Base-by-base conservation (phyloP, 495 filamentous ascomycete genomes). In the Astrocystis sublimbata region DNA sequence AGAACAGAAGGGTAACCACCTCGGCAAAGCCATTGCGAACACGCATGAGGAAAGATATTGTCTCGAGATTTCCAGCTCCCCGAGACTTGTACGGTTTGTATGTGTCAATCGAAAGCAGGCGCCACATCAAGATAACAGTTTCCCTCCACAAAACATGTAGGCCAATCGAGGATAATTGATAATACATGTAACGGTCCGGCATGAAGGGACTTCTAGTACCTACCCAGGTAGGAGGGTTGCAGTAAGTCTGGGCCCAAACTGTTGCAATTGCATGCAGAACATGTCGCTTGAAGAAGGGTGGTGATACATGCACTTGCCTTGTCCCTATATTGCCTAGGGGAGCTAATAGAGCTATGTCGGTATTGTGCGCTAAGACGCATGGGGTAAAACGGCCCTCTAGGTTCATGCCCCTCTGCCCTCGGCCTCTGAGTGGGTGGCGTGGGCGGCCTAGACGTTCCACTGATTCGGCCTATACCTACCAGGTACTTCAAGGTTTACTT, bases 331-430 rank as follows among this genome's bases (percentile, higher is more conserved):
- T 40, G 54, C 35, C 19, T 21, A 7, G 23, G 21, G 40, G 6
- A 26, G 54, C n/a, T 24, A 23, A 3, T 21, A 3, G 4, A 6
- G 7, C 4, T 56, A 56, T 33, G 50, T 31, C 24, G 2, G 17
- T 21, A 35, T 19, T 1, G 5, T 30, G 19, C 19, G 33, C 51
- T 55, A 55, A 55, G 24, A n/a, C 24, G 12, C 10, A 30, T 30
- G 2, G 19, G 4, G 54, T 21, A 43, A 26, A 6, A 43, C 4
- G n/a, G 9, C n/a, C n/a, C n/a, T n/a, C n/a, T n/a, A n/a, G n/a
- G n/a, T 57, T 19, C 13, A 24, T 56, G 40, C 54, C 54, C 54
- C 54, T 57, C 54, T n/a, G 33, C 35, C 54, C 35, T n/a, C n/a
- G n/a, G n/a, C n/a, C n/a, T n/a, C n/a, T n/a, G n/a, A n/a, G n/a